A percentile compares a stretch with the other conserved stretches of the same genome.
phyloP scores from a whole-genome alignment of 2,329 filamentous ascomycete genomes.

The Aspergillus sp. region DNA sequence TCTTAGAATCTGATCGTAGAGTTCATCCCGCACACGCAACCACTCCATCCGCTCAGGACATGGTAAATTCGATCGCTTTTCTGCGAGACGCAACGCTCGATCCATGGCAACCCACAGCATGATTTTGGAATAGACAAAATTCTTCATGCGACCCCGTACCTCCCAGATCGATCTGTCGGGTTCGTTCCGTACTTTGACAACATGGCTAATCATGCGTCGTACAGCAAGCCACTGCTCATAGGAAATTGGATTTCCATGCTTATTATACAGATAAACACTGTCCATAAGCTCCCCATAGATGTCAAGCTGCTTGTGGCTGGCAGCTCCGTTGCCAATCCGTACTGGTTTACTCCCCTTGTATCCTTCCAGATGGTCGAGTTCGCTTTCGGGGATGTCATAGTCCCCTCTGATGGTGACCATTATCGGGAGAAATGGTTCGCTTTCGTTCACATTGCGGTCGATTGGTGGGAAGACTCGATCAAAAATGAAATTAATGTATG shows the following conservation, averaged over 20 bases:
- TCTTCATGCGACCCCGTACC: slow-evolving; percentile 65
- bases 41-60: slow-evolving; percentile 63
- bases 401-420: slow-evolving; percentile 73
- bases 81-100: slow-evolving; percentile 64
- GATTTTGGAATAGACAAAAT: slow-evolving; percentile 71
- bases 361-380: slow-evolving; percentile 63
- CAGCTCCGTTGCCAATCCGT: slow-evolving; percentile 68
- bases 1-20: slow-evolving; percentile 70
- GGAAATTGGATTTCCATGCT: slow-evolving; percentile 66
- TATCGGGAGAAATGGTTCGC: slow-evolving; percentile 54
- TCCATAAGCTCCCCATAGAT: slow-evolving; percentile 75
- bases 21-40: slow-evolving; percentile 57
- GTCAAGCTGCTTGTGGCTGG: slow-evolving; percentile 69
- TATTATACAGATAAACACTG: slow-evolving; percentile 69
- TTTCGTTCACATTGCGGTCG: slow-evolving; percentile 48
- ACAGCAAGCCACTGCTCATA: slow-evolving; percentile 71
- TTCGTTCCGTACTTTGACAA: slow-evolving; percentile 59
- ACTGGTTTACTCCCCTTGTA: slow-evolving; percentile 66
- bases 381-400: slow-evolving; percentile 65
- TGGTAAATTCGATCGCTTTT: slow-evolving; percentile 64
- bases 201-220: slow-evolving; percentile 62
- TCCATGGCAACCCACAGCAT: slow-evolving; percentile 80
- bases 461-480: slow-evolving; percentile 48
- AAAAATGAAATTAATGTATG: slow-evolving; percentile 71
- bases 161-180: slow-evolving; percentile 79